A percentile compares a stretch with the other conserved stretches of the same genome.
Conservation (phyloP, 768 basidiomycete genomes). For the Clitopilus passeckerianus region DNA sequence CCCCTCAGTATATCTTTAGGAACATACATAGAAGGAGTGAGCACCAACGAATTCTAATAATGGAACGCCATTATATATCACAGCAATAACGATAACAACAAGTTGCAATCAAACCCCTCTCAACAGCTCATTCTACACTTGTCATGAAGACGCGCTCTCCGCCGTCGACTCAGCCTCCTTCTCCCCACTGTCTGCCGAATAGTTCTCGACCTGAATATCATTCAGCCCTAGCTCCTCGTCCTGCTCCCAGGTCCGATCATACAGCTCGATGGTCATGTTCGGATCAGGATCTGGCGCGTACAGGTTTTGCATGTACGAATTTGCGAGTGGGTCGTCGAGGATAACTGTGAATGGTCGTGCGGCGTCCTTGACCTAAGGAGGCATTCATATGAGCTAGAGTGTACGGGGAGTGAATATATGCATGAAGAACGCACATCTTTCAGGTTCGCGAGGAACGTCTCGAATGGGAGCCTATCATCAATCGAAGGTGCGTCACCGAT, state of each 20-base stretch:
- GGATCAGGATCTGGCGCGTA: constrained; percentile 98
- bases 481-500: constrained; percentile 59
- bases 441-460: constrained; percentile 68
- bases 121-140: too few relatives aligned
- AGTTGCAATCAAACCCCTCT: too few relatives aligned
- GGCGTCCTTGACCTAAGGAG: constrained; percentile 66
- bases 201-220: constrained; percentile 81
- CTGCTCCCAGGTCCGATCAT: constrained; percentile 84
- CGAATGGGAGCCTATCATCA: constrained; percentile 57
- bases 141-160: too few relatives aligned
- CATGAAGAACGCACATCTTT: constrained; percentile 52
- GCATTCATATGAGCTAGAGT: neutral
- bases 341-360: constrained; percentile 85
- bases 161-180: too few relatives aligned
- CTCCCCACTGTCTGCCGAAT: constrained; percentile 27
- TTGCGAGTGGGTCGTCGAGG: constrained; percentile 92
- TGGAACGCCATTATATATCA: too few relatives aligned
- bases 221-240: constrained; percentile 94
- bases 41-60: too few relatives aligned
- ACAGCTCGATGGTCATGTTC: constrained; percentile 79
- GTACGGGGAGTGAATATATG: neutral
- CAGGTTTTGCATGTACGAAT: constrained; percentile 94
- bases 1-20: too few relatives aligned
- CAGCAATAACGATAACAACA: too few relatives aligned
- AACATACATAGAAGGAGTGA: too few relatives aligned